These are phyloP conservation scores for Venustampulla echinocandica DNA, from an alignment of 495 filamentous ascomycete genomes.

Conservation along the genomic window DNA sequence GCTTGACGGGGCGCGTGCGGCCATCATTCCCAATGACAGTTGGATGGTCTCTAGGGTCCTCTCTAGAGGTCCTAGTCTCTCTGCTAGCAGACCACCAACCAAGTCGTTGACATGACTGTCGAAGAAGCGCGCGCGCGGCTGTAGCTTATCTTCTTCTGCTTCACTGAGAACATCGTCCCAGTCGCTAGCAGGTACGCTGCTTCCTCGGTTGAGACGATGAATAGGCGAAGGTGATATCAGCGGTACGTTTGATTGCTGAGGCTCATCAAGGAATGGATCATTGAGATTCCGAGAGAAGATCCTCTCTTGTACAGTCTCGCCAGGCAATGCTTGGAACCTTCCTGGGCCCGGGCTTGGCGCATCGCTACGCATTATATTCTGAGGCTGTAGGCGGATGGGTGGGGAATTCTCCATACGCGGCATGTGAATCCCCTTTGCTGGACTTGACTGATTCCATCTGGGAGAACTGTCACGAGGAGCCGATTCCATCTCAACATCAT, in stretches of 20 bases:
- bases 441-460: constrained; percentile 30
- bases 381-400: constrained; percentile 46
- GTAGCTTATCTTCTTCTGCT: constrained; percentile 71
- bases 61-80: constrained; percentile 70
- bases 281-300: constrained; percentile 29
- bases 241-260: constrained; percentile 1
- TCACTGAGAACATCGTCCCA: constrained; percentile 85
- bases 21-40: constrained; percentile 45
- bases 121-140: constrained; percentile 67
- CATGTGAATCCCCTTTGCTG: constrained; percentile 28
- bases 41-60: constrained; percentile 67
- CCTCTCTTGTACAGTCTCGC: constrained; percentile 19
- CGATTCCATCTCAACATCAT: constrained; percentile 46
- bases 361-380: constrained; percentile 52
- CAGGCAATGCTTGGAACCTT: constrained; percentile 37
- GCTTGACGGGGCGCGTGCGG: constrained; percentile 34
- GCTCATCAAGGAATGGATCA: constrained; percentile 20
- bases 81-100: constrained; percentile 68
- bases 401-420: constrained; percentile 35
- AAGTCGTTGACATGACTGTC: constrained; percentile 80
- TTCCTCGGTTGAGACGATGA: constrained; percentile 55
- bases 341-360: constrained; percentile 69
- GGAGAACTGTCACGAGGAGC: constrained; percentile 1
- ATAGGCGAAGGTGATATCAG: constrained; percentile 44
- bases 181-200: constrained; percentile 67